Percentiles rank a stretch among this genome's conserved stretches.
phyloP scores from a whole-genome alignment of 768 basidiomycete genomes.

The Termitomyces sp. region DNA sequence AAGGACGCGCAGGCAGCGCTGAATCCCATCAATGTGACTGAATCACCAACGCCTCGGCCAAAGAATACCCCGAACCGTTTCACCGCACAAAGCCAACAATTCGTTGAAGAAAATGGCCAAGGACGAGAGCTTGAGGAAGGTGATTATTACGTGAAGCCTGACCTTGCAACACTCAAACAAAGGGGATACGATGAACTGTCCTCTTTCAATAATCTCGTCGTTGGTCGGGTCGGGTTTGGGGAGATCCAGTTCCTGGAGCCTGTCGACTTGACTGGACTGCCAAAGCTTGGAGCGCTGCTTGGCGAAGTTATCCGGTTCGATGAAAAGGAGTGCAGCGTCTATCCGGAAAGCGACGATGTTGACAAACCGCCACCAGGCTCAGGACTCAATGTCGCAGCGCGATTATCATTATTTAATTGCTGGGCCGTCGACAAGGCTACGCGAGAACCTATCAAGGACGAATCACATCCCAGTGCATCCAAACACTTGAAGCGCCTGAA shows the following conservation, averaged over 20 bases:
- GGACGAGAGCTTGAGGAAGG: conserved; percentile 61
- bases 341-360: conserved; percentile 82
- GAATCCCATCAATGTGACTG: conserved; percentile 16
- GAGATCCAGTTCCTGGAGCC: conserved; percentile 77
- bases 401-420: conserved; percentile 70
- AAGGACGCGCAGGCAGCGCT: conserved; percentile 48
- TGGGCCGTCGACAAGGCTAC: conserved; percentile 92
- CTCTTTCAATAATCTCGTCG: conserved; percentile 69
- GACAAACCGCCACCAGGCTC: conserved; percentile 80
- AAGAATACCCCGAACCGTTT: conserved; percentile 37
- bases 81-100: conserved; percentile 27
- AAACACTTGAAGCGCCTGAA: conserved; percentile 78
- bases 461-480: conserved; percentile 57
- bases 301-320: conserved; percentile 88
- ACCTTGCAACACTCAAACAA: conserved; percentile 64
- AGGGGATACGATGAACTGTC: conserved; percentile 69
- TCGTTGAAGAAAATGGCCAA: conserved; percentile 14
- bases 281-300: conserved; percentile 73
- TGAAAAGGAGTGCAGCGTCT: conserved; percentile 89
- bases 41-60: conserved; percentile 31
- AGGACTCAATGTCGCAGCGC: conserved; percentile 86
- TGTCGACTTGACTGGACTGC: conserved; percentile 82
- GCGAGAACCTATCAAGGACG: conserved; percentile 83
- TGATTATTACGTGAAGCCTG: conserved; percentile 89
- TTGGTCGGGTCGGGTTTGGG: conserved; percentile 90